Evolutionary conservation across 257 asterid species (phyloP).

Genomic region (Anisodus tanguticus): DNA sequence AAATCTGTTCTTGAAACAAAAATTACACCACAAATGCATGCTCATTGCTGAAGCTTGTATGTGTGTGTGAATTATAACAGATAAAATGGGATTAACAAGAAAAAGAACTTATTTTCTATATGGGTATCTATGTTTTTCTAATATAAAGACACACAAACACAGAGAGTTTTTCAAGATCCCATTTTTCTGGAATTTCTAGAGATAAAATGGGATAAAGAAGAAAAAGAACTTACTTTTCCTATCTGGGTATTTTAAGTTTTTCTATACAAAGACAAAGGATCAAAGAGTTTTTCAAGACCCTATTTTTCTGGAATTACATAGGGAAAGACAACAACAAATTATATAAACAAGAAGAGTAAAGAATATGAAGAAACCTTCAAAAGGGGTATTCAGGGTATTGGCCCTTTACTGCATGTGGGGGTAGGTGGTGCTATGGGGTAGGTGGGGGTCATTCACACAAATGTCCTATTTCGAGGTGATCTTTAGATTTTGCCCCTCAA

Average conservation of each 20-base stretch:
- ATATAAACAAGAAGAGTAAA: neutral
- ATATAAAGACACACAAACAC: neutral
- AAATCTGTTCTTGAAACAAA: neutral
- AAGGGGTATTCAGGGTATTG: conserved; percentile 15
- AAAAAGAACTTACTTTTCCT: neutral
- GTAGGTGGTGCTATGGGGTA: neutral
- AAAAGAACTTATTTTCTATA: neutral
- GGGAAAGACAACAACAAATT: neutral
- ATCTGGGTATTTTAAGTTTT: neutral
- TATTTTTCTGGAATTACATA: neutral
- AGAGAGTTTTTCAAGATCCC: neutral
- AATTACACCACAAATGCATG: neutral
- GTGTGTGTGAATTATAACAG: neutral
- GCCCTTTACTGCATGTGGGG: neutral
- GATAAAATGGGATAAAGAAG: neutral
- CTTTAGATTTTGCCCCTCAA: no score
- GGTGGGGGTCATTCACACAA: neutral
- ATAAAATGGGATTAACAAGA: neutral
- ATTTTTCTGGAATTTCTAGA: neutral
- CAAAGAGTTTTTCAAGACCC: conserved; percentile 19
- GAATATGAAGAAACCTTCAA: conserved; percentile 6
- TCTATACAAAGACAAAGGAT: neutral
- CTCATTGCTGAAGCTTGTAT: neutral
- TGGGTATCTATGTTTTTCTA: neutral
- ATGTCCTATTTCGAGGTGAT: no score